Evolutionary conservation across 768 basidiomycete genomes (phyloP), one percentile per base, ranked within the genome.

Genomic region (Asterophora lycoperdoides): DNA sequence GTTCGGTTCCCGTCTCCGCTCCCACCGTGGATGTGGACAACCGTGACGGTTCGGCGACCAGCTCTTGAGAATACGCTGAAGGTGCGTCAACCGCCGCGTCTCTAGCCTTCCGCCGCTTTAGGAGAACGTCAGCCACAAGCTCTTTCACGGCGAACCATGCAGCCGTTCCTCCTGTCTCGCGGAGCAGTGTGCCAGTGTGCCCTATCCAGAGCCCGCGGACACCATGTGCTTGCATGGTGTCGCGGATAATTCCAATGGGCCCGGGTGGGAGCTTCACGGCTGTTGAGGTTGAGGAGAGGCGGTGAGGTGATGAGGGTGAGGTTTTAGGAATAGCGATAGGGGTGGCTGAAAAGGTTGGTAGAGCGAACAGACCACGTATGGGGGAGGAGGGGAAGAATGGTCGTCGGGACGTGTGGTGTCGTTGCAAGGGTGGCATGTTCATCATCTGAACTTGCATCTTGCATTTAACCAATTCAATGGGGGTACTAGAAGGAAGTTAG

Each of bases 391-490:
- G 14, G 10, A 49, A 29, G 10, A 48, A 15, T 2, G 46, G 46
- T 11, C 37, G 53, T 17, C 44, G 42, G 39, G 60, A 46, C 32
- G 49, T 38, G 30, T 44, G 48, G 13, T 13, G 47, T 39, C 42
- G 46, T 20, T 51, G 37, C 17, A n/a, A n/a, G n/a, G n/a, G n/a
- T n/a, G 60, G 57, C 46, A 61, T 28, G 42, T 59, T 56, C 50
- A 93, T 79, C 81, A 87, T 88, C 61, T 92, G 90, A 1, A 93
- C 91, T 66, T 93, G 90, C 89, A 93, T 92, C 61, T 89, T 86
- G 66, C 90, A 93, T 67, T 93, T 93, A 40, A 93, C 80, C 41
- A 91, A 83, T 60, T 92, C 91, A 51, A 93, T 82, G 1, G 90
- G 90, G 0, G 90, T 93, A 42, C 89, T 89, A 44, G 29, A 5